Evolutionary conservation across 164 flowering plant species (phyloP).

Genomic region (Chimonanthus praecox): DNA sequence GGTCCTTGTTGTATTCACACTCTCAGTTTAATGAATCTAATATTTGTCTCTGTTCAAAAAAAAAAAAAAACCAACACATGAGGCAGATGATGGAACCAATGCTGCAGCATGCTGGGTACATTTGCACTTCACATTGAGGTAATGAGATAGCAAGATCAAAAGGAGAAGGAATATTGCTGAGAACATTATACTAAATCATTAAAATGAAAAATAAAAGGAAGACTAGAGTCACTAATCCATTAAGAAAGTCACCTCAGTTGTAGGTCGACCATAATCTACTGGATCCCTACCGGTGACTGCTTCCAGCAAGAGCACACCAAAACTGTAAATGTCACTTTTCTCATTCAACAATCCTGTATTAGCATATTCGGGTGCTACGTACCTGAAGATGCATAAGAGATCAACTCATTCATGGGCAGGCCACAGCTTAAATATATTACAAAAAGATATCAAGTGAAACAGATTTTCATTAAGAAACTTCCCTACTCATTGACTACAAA

Average conservation of each 20-base stretch:
- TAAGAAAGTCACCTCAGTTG: slow-evolving; percentile 32
- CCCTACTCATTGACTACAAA: neutral
- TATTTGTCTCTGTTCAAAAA: too few relatives aligned
- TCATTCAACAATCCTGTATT: slow-evolving; percentile 43
- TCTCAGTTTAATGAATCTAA: too few relatives aligned
- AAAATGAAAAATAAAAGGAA: neutral
- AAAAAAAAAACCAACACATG: too few relatives aligned
- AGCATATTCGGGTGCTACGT: slow-evolving; percentile 62
- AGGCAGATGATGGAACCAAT: too few relatives aligned
- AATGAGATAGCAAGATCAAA: neutral
- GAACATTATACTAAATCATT: neutral
- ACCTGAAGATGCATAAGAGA: slow-evolving; percentile 24
- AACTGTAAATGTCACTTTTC: slow-evolving; percentile 50
- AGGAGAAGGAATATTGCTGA: too few relatives aligned
- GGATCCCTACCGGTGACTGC: slow-evolving; percentile 48
- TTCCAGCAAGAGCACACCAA: slow-evolving; percentile 44
- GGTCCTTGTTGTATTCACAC: too few relatives aligned
- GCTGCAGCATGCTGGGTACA: neutral
- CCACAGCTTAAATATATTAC: neutral
- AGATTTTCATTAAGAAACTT: too few relatives aligned
- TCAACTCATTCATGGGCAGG: neutral
- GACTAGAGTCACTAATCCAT: neutral
- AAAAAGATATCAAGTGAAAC: neutral
- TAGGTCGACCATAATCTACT: slow-evolving; percentile 43
- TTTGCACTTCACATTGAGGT: neutral